Evolutionary conservation across 495 filamentous ascomycete species (phyloP), one percentile per base, ranked within the genome.

Genomic region (Penicillium salamii): DNA sequence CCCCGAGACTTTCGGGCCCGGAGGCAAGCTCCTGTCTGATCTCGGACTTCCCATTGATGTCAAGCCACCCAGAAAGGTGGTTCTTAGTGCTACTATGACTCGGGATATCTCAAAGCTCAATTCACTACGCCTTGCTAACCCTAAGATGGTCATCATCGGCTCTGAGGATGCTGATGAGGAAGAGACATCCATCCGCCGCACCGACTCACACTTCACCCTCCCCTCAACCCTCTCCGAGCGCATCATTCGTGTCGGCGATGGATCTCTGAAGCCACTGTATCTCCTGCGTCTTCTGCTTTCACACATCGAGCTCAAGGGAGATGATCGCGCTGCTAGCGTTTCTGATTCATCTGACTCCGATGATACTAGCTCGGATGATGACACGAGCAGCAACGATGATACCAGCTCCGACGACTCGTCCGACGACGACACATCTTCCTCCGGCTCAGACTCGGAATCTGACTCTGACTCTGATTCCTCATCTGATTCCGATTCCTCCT

Each of bases 11-110:
- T 78, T 76, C 36, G 74, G 73, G 8, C 73, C 62, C 9, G 66
- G 66, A 17, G 72, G 71, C 12, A 59, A 68, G 46, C 58, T 75
- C 24, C 49, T 78, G 20, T 52, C 66, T 0, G 50, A 62, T 5
- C 55, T 77, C 33, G 63, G 63, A 11, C 62, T 70, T 32, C 67
- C 73, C 0, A 55, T 71, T 2, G 55, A 69, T 31, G 62, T 57
- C 48, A 65, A 62, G 44, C 67, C 80, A 9, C 72, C 80, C 35
- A 69, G 81, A 35, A 96, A 96, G 64, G 75, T 96, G 18, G 72
- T 95, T 29, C 74, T 97, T 9, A 95, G 89, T 62, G 93, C 93
- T 7, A 97, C 95, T 0, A 95, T 98, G 88, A 96, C 90, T 2
- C 77, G 81, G 24, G 92, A 97, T 63, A 73, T 95, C 29, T 85